Evolutionary conservation across 306 rosid species (phyloP).

Genomic region (Glycine latifolia): DNA sequence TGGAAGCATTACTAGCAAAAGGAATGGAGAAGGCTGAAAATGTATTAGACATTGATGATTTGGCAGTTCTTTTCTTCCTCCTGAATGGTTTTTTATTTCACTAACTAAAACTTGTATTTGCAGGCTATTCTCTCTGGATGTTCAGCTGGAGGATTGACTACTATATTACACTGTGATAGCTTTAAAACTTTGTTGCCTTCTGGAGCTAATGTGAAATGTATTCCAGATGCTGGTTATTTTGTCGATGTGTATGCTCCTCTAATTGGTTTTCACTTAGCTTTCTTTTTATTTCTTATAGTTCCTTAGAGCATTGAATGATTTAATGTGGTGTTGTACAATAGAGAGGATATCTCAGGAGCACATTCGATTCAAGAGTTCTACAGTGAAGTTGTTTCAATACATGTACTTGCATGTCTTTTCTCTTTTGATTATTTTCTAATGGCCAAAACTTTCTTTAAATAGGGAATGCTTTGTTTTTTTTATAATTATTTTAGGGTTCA

Average conservation of each 20-base stretch:
- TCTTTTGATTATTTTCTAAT: constrained; percentile 21
- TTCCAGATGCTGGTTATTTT: constrained; percentile 91
- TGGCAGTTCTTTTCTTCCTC: neutral
- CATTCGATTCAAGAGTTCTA: constrained; percentile 57
- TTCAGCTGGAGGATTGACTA: constrained; percentile 89
- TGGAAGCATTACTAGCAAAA: constrained; percentile 69
- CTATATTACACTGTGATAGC: constrained; percentile 80
- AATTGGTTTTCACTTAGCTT: neutral
- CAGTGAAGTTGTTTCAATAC: constrained; percentile 70
- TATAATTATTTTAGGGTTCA: constrained; percentile 56
- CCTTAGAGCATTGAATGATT: constrained; percentile 8
- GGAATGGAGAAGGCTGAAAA: constrained; percentile 79
- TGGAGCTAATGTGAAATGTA: constrained; percentile 69
- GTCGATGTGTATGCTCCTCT: constrained; percentile 63
- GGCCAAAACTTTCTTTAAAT: neutral
- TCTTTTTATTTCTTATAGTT: neutral
- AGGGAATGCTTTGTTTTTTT: neutral
- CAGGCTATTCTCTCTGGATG: constrained; percentile 93
- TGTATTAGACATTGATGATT: constrained; percentile 48
- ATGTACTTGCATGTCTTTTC: constrained; percentile 37
- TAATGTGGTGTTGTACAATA: constrained; percentile 44
- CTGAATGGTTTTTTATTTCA: neutral
- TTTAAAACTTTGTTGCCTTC: constrained; percentile 64
- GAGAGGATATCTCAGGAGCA: constrained; percentile 76
- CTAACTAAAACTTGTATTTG: constrained; percentile 17